Evolutionary conservation across 768 basidiomycete species (phyloP).

Genomic region (Trametes cubensis): DNA sequence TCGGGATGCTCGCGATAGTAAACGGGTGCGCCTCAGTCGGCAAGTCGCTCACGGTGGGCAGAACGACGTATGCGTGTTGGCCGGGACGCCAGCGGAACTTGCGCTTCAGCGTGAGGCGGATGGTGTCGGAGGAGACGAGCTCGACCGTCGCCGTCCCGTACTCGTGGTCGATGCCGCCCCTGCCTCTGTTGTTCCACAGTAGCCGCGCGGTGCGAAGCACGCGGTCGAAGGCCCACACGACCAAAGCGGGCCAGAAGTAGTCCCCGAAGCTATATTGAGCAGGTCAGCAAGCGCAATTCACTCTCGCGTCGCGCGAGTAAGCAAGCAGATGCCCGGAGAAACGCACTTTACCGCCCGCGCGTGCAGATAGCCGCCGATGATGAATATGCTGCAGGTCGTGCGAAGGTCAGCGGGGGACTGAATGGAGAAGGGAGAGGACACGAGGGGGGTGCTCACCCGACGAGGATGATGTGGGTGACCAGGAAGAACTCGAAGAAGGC

Average conservation of each 20-base stretch:
- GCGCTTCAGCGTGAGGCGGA: conserved; percentile 46
- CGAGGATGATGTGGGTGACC: conserved; percentile 30
- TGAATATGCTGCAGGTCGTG: conserved; percentile 38
- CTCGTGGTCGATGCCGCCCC: conserved; percentile 35
- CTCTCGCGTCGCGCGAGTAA: not conserved
- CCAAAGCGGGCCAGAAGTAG: conserved; percentile 52
- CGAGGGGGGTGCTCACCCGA: conserved; percentile 30
- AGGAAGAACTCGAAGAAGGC: conserved; percentile 47
- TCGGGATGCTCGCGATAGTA: conserved; percentile 49
- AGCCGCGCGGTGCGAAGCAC: conserved; percentile 43
- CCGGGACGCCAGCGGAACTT: conserved; percentile 49
- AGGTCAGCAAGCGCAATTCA: conserved; percentile 19
- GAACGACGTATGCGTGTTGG: conserved; percentile 53
- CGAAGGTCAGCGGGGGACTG: conserved; percentile 2
- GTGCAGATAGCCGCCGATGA: conserved; percentile 41
- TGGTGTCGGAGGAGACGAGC: conserved; percentile 47
- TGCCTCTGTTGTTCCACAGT: conserved; percentile 41
- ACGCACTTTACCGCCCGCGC: conserved; percentile 21
- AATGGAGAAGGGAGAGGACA: not conserved
- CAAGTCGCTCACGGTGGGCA: conserved; percentile 44
- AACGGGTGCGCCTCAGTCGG: conserved; percentile 53
- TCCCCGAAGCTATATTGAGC: conserved; percentile 37
- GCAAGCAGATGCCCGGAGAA: conserved; percentile 16
- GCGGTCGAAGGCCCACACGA: conserved; percentile 54
- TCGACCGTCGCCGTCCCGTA: conserved; percentile 39